Base-by-base conservation (phyloP, 2,329 filamentous ascomycete species). In the Chaetomium olivaceum region DNA sequence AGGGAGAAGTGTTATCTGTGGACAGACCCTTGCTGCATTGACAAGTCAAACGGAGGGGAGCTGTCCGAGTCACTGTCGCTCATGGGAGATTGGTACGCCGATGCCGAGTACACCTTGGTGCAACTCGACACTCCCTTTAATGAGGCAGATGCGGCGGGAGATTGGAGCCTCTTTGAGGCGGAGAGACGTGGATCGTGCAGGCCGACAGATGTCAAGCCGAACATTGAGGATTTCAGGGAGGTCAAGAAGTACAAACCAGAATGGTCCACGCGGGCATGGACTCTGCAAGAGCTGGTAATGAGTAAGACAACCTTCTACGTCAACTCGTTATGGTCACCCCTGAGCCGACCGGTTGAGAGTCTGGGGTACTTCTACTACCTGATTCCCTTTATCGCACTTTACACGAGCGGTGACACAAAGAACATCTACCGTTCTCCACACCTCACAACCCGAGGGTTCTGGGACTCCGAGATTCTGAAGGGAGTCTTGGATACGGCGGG, bases 251-350 rank as follows among this genome's bases (percentile, higher is more conserved):
- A 65, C n/a, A 39, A 68, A 3, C 73, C 73, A 0, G 71, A 75
- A 25, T 76, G 73, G 73, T 70, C 72, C 0, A 73, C 68, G 4
- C 66, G 74, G 56, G 75, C 71, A 1, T 77, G 75, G 74, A 76
- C 75, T 14, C 69, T 76, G 3, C 74, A 77, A 48, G 75, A 77
- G 56, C 69, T 75, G 29, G 71, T 76, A 36, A 69, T 77, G 68
- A 77, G 76, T 67, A 76, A 75, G 67, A 72, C 73, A 43, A 75
- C 75, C 2, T 77, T 73, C 64, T 77, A 76, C 67, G 72, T 73
- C 50, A 77, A 77, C 62, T 72, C 71, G 4, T 31, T 66, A 2
- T 77, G 76, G 75, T 29, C 68, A 43, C 66, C 67, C 51, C 65
- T 77, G 50, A 65, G 64, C 8, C 67, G 76, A 23, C 70, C 72